Base-by-base conservation (phyloP, 352 stramenopile species). In the Phytophthora litchii region DNA sequence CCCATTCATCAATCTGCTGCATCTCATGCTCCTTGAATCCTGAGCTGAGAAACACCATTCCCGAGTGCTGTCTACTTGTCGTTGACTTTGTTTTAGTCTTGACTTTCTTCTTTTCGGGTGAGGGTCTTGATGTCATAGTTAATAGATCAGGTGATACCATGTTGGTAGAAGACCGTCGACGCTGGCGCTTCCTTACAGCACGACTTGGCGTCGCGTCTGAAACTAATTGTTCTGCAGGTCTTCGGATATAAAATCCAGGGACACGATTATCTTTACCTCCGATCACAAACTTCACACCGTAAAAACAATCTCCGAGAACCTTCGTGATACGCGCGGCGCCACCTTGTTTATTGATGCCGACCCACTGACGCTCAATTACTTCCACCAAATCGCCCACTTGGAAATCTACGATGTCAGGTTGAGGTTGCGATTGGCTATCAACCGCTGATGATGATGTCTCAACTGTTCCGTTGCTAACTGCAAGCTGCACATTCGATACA, bases 321-420 rank as follows among this genome's bases (percentile, higher is more conserved):
- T 81, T 70, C 3, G 70, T 88, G 42, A 97, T 91, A 51, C 83
- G 79, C 9, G 76, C 94, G 1, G 91, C 76, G 10, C 94, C 94
- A 16, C 94, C 93, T 10, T 73, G 81, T 70, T 96, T 95, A 76
- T 98, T 98, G 20, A 97, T 88, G 0, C 94, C 94, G 4, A 85
- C 64, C 90, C 91, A 97, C 51, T 89, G 97, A 12, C 94, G 79
- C 23, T 85, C 71, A 25, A 78, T 72, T 13, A 98, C 89, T 17
- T 97, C 72, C 4, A 98, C 91, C n/a, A 97, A 47, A 32, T 94
- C 71, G 14, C 89, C 90, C 0, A 78, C 60, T 25, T 52, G 45
- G 35, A 91, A 91, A 17, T 50, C 56, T n/a, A 64, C 60, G 17
- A 74, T 64, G 27, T 74, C 36, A 43, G 42, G 32, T 2, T 52